These are phyloP conservation scores for Aureobasidium subglaciale DNA, from an alignment of 2,329 filamentous ascomycete species.

Conservation along the genomic window DNA sequence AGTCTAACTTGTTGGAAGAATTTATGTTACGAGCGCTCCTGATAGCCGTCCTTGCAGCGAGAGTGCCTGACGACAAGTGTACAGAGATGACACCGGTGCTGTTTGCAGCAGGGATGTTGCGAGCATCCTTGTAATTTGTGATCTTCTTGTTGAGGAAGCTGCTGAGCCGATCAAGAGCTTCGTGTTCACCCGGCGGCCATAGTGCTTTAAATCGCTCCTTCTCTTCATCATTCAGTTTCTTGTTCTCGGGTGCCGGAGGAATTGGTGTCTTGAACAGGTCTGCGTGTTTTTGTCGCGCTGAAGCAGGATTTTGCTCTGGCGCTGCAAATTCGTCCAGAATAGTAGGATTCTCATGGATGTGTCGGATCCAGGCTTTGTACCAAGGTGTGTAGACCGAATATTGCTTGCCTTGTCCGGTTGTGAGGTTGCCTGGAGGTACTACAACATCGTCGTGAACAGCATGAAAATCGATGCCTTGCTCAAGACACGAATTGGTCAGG, in stretches of 20 bases:
- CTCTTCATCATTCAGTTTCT: slow-evolving; percentile 54
- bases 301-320: slow-evolving; percentile 53
- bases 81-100: slow-evolving; percentile 65
- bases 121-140: slow-evolving; percentile 52
- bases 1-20: slow-evolving; percentile 56
- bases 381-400: slow-evolving; percentile 82
- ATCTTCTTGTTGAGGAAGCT: slow-evolving; percentile 63
- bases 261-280: slow-evolving; percentile 69
- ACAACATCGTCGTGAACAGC: slow-evolving; percentile 75
- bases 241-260: slow-evolving; percentile 57
- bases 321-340: slow-evolving; percentile 56
- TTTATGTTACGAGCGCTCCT: slow-evolving; percentile 56
- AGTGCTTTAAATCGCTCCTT: slow-evolving; percentile 49
- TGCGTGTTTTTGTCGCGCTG: slow-evolving; percentile 62
- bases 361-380: slow-evolving; percentile 68
- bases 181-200: slow-evolving; percentile 71
- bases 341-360: slow-evolving; percentile 63
- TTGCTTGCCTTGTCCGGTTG: slow-evolving; percentile 63
- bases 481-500: slow-evolving; percentile 54
- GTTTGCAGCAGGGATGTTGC: slow-evolving; percentile 59
- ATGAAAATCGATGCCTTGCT: slow-evolving; percentile 61
- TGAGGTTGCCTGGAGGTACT: slow-evolving; percentile 64
- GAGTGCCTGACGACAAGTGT: slow-evolving; percentile 62
- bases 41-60: slow-evolving; percentile 62
- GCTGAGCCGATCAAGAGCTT: slow-evolving; percentile 56